Evolutionary conservation across 257 asterid genomes (phyloP).

Genomic region (Capsicum chinense): DNA sequence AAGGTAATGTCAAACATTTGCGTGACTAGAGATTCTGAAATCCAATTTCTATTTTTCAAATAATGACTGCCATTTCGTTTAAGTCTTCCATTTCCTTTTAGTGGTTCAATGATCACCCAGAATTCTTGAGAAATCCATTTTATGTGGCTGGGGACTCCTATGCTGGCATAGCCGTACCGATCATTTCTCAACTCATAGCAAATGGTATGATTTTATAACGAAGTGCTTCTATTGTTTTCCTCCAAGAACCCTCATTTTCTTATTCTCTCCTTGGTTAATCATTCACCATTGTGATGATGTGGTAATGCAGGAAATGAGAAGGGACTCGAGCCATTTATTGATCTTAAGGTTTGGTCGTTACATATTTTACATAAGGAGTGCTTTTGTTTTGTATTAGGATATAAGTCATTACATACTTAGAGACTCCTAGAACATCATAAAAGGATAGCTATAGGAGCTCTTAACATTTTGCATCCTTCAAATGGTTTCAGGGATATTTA

Average conservation of each 20-base stretch:
- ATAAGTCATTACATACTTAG: not conserved
- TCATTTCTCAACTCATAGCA: constrained; percentile 33
- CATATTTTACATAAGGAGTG: not conserved
- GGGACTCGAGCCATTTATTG: constrained; percentile 28
- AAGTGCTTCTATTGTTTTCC: not conserved
- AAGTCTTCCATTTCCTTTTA: not conserved
- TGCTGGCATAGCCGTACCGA: constrained; percentile 33
- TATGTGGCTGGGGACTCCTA: constrained; percentile 37
- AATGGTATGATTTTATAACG: constrained; percentile 22
- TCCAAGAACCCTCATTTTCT: not conserved
- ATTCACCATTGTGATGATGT: constrained; percentile 2
- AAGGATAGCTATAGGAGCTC: not conserved
- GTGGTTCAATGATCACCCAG: constrained; percentile 38
- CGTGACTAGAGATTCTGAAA: not conserved
- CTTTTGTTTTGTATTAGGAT: not conserved
- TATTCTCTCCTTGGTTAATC: not conserved
- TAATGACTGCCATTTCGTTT: not conserved
- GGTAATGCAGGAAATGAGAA: constrained; percentile 37
- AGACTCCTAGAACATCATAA: not conserved
- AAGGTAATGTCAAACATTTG: constrained; percentile 19
- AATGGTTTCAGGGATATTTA: constrained; percentile 40
- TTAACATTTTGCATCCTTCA: not conserved
- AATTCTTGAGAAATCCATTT: constrained; percentile 29
- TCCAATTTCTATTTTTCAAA: not conserved
- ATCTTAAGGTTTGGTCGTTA: constrained; percentile 32